phyloP scores from a whole-genome alignment of 2,329 filamentous ascomycete species.

The Cladobotryum protrusum region DNA sequence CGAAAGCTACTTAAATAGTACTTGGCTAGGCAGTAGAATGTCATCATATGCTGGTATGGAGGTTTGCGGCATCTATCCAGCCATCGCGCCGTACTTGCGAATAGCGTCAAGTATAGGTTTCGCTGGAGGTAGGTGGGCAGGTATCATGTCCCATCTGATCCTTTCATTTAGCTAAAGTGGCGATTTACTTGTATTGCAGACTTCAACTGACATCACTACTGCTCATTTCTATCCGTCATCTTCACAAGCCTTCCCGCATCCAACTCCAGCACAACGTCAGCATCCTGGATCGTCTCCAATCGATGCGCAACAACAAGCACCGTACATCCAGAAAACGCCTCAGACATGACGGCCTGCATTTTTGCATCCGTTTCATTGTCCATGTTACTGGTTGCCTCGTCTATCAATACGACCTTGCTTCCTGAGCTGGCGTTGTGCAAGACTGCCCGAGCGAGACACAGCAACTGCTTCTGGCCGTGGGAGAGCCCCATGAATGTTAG shows the following conservation, averaged over 20 bases:
- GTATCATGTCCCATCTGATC: too few relatives aligned
- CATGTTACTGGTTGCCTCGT: constrained; percentile 12
- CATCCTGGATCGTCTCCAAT: constrained; percentile 6
- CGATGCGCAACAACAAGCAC: constrained; percentile 11
- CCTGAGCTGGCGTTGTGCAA: background rate
- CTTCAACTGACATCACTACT: too few relatives aligned
- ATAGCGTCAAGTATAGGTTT: too few relatives aligned
- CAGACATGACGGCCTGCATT: constrained; percentile 4
- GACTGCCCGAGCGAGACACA: constrained; percentile 10
- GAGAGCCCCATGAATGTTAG: constrained; percentile 6
- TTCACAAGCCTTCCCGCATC: constrained; percentile 3
- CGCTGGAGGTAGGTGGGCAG: too few relatives aligned
- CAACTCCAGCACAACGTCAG: constrained; percentile 8
- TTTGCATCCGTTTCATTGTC: constrained; percentile 5
- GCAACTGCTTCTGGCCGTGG: constrained; percentile 9
- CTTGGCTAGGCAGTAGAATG: too few relatives aligned
- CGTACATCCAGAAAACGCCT: constrained; percentile 4
- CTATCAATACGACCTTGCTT: constrained; percentile 2
- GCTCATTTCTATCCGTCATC: background rate
- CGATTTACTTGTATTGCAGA: too few relatives aligned
- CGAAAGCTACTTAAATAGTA: too few relatives aligned
- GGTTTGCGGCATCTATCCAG: too few relatives aligned
- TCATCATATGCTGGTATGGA: too few relatives aligned
- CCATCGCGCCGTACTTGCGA: too few relatives aligned
- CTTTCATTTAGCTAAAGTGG: too few relatives aligned